phyloP scores from a whole-genome alignment of 1,139 yeast species.

The Pichia norvegensis region DNA sequence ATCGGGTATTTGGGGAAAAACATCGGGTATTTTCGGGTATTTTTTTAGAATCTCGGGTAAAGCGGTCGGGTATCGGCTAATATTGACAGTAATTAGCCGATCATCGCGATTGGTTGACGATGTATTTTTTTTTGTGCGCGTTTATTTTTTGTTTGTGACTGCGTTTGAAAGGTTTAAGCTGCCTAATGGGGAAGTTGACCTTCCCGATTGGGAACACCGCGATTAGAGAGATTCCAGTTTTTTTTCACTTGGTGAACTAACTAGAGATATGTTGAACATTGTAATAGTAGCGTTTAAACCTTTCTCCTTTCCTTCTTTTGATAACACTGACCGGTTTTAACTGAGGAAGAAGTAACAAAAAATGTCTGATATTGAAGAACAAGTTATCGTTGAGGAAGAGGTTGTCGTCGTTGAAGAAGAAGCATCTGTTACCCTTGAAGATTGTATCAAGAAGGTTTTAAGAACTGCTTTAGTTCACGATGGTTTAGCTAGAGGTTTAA shows the following conservation, averaged over 20 bases:
- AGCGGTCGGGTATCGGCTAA: background rate
- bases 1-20: no score
- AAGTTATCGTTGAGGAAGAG: conserved; percentile 66
- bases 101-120: no score
- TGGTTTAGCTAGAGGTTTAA: conserved; percentile 99
- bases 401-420: conserved; percentile 80
- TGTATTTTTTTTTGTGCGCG: background rate
- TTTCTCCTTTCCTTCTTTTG: background rate
- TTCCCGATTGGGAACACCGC: background rate
- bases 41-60: background rate
- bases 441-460: conserved; percentile 96
- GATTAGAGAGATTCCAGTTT: background rate
- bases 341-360: conserved; percentile 82
- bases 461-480: conserved; percentile 98
- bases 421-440: conserved; percentile 91
- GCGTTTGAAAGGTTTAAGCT: background rate
- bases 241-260: background rate
- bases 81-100: no score
- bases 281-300: background rate
- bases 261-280: background rate
- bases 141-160: background rate
- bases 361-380: conserved; percentile 81
- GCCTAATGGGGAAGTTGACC: background rate
- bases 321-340: conserved; percentile 63
- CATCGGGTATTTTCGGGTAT: background rate